Conservation (phyloP, 1,284 basidiomycete genomes). For the Ustilago loliicola region DNA sequence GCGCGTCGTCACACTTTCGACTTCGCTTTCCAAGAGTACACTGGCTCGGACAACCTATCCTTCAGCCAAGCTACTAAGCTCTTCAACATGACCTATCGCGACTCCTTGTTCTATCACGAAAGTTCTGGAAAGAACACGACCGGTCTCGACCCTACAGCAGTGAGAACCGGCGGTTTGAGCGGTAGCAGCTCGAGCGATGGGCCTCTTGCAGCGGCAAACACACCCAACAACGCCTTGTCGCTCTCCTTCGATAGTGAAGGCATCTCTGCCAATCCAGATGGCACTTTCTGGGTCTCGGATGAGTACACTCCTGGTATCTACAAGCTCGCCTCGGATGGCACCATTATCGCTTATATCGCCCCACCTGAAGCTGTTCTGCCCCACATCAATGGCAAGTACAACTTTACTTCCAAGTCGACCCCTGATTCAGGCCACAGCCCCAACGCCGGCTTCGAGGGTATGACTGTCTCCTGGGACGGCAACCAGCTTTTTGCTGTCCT, state of each 20-base stretch:
- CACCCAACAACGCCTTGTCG: conserved; percentile 65
- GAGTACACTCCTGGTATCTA: conserved; percentile 82
- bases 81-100: conserved; percentile 75
- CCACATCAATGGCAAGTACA: conserved; percentile 73
- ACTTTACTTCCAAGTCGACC: conserved; percentile 75
- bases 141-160: conserved; percentile 76
- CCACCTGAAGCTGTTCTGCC: conserved; percentile 77
- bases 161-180: conserved; percentile 71
- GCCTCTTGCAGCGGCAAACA: conserved; percentile 69
- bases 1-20: conserved; percentile 76
- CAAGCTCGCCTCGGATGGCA: conserved; percentile 73
- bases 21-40: conserved; percentile 74
- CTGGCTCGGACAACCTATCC: conserved; percentile 74
- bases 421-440: conserved; percentile 72
- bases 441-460: conserved; percentile 77
- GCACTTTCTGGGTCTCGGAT: conserved; percentile 74
- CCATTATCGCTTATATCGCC: conserved; percentile 76
- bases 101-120: conserved; percentile 76
- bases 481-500: conserved; percentile 76
- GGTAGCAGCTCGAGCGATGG: conserved; percentile 39
- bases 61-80: conserved; percentile 76
- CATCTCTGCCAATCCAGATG: conserved; percentile 76
- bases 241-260: conserved; percentile 78
- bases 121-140: conserved; percentile 73
- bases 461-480: conserved; percentile 75